A percentile compares a stretch with the other conserved stretches of the same genome.
Evolutionary conservation across 2,329 filamentous ascomycete species (phyloP).

Genomic region (Phoma sp.): DNA sequence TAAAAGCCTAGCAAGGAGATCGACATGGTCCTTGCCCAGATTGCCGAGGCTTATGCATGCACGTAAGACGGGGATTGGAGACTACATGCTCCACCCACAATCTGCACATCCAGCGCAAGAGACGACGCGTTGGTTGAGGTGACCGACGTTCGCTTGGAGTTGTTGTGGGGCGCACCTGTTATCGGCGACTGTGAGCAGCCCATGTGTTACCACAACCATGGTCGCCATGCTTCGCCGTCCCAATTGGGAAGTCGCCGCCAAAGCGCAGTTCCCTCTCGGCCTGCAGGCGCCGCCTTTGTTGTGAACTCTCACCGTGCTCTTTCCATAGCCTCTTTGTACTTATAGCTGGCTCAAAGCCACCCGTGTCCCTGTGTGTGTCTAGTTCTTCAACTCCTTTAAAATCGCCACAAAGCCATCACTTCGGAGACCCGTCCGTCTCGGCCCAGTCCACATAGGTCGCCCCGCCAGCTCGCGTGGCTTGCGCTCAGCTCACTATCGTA

Average conservation of each 20-base stretch:
- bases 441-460: constrained; percentile 7
- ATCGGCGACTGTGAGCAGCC: constrained; percentile 29
- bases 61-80: constrained; percentile 6
- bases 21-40: constrained; percentile 28
- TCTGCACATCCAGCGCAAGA: background rate
- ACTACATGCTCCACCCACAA: constrained; percentile 11
- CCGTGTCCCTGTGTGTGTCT: background rate
- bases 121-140: background rate
- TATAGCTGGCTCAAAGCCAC: constrained; percentile 9
- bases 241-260: constrained; percentile 15
- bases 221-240: constrained; percentile 18
- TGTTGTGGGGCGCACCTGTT: constrained; percentile 13
- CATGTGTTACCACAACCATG: constrained; percentile 24
- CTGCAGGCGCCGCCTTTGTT: constrained; percentile 1
- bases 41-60: constrained; percentile 25
- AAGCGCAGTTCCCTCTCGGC: constrained; percentile 7
- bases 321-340: constrained; percentile 5
- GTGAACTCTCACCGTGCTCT: background rate
- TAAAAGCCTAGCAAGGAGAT: constrained; percentile 22
- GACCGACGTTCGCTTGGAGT: constrained; percentile 2
- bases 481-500: background rate
- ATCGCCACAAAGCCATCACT: background rate
- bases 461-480: constrained; percentile 14
- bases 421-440: constrained; percentile 6
- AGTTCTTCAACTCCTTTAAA: background rate